Percentiles rank a stretch among this genome's conserved stretches.
phyloP scores from a whole-genome alignment of 1,284 basidiomycete genomes.

The Wolfiporia cocos region DNA sequence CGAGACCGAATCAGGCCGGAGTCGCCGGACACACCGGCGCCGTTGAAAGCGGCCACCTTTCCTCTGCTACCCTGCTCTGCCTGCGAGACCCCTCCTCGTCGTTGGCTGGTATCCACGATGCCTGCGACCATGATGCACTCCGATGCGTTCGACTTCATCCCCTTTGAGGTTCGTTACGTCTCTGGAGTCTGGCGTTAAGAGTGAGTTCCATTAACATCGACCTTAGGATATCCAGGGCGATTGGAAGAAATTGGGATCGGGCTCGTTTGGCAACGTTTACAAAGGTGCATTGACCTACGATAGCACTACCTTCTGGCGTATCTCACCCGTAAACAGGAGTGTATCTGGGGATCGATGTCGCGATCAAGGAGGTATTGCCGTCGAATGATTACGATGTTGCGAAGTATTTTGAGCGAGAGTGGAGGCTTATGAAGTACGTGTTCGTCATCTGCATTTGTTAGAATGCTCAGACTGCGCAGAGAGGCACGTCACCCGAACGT shows the following conservation, averaged over 20 bases:
- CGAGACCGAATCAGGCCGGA: too few species aligned
- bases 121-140: conserved; percentile 26
- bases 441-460: background rate
- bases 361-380: conserved; percentile 92
- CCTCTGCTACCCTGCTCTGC: too few species aligned
- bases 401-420: conserved; percentile 98
- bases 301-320: conserved; percentile 6
- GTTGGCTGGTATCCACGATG: conserved; percentile 2
- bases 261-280: conserved; percentile 91
- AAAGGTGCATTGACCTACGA: conserved; percentile 48
- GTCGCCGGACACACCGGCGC: too few species aligned
- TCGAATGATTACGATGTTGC: conserved; percentile 88
- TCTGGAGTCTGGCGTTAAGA: too few species aligned
- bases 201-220: conserved; percentile 9
- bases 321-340: conserved; percentile 41
- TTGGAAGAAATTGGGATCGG: conserved; percentile 85
- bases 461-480: conserved; percentile 24
- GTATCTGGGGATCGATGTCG: conserved; percentile 93
- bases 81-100: too few species aligned
- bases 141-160: conserved; percentile 80
- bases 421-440: conserved; percentile 84
- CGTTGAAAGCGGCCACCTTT: too few species aligned
- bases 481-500: conserved; percentile 90
- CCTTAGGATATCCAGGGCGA: conserved; percentile 79
- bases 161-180: conserved; percentile 53